Evolutionary conservation across 2,329 filamentous ascomycete genomes (phyloP).

Genomic region (Botrytis sinoallii): DNA sequence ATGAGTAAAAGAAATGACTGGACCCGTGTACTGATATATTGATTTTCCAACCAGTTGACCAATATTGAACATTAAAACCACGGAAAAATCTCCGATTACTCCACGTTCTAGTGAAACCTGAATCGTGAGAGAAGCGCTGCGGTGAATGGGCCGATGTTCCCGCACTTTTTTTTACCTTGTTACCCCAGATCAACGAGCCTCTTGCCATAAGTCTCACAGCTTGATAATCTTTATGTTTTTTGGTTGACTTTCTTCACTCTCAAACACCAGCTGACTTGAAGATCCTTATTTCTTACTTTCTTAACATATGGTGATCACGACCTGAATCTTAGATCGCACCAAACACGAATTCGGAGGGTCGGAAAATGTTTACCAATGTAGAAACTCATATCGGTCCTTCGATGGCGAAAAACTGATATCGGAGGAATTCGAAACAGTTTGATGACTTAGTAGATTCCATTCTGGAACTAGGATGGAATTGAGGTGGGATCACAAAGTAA

Average conservation of each 20-base stretch:
- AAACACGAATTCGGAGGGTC: slow-evolving; percentile 1
- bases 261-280: slow-evolving; percentile 19
- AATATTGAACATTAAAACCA: not conserved
- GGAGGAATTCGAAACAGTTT: not conserved
- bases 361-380: slow-evolving; percentile 8
- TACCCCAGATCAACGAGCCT: slow-evolving; percentile 21
- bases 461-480: slow-evolving; percentile 11
- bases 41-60: not conserved
- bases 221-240: not conserved
- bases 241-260: not conserved
- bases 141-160: slow-evolving; percentile 20
- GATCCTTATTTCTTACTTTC: not conserved
- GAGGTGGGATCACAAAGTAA: not conserved
- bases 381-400: slow-evolving; percentile 21
- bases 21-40: slow-evolving; percentile 7
- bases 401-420: slow-evolving; percentile 12
- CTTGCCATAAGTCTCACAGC: not conserved
- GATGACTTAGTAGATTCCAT: slow-evolving; percentile 13
- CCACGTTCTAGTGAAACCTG: slow-evolving; percentile 15
- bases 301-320: not conserved
- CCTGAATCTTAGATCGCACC: slow-evolving; percentile 1
- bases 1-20: not conserved
- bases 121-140: slow-evolving; percentile 11
- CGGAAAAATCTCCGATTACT: slow-evolving; percentile 8
- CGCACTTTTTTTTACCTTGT: slow-evolving; percentile 4